Percentiles rank a stretch among this genome's conserved stretches.
Conservation (phyloP, 2,329 filamentous ascomycete genomes). For the Pestalotiopsis sp. region DNA sequence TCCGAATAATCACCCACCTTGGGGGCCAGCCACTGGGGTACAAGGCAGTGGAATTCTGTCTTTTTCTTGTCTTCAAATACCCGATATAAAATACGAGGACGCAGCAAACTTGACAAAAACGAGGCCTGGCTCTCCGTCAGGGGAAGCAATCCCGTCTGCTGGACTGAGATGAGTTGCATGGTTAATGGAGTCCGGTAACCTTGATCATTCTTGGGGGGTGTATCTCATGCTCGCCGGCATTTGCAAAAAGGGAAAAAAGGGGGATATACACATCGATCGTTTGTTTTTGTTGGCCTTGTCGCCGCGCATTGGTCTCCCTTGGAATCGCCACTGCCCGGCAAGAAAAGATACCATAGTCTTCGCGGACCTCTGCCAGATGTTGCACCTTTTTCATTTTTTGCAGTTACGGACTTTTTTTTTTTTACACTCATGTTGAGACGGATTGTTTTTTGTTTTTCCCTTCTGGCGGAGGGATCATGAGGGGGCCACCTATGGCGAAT, state of each 20-base stretch:
- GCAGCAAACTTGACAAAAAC: conserved; percentile 7
- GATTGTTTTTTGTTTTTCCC: conserved; percentile 9
- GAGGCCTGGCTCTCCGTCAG: conserved; percentile 20
- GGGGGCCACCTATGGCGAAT: conserved; percentile 1
- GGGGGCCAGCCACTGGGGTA: not conserved
- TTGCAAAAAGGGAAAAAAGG: conserved; percentile 7
- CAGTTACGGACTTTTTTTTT: conserved; percentile 6
- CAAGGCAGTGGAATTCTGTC: not conserved
- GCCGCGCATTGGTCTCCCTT: not conserved
- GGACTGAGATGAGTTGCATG: conserved; percentile 32
- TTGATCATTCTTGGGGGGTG: conserved; percentile 25
- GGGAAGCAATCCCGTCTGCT: conserved; percentile 26
- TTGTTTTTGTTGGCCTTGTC: not conserved
- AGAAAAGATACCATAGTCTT: conserved; percentile 17
- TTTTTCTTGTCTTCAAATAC: conserved; percentile 10
- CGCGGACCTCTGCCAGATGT: conserved; percentile 19
- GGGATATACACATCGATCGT: conserved; percentile 10
- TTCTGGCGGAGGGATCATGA: conserved; percentile 8
- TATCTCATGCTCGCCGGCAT: conserved; percentile 20
- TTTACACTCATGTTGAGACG: conserved; percentile 8
- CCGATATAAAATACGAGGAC: conserved; percentile 9
- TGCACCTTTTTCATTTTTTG: conserved; percentile 12
- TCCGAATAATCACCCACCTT: not conserved
- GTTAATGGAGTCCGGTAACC: conserved; percentile 31
- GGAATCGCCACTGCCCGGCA: conserved; percentile 10